phyloP scores from a whole-genome alignment of 441 rosid genomes.

The Populus tomentosa region DNA sequence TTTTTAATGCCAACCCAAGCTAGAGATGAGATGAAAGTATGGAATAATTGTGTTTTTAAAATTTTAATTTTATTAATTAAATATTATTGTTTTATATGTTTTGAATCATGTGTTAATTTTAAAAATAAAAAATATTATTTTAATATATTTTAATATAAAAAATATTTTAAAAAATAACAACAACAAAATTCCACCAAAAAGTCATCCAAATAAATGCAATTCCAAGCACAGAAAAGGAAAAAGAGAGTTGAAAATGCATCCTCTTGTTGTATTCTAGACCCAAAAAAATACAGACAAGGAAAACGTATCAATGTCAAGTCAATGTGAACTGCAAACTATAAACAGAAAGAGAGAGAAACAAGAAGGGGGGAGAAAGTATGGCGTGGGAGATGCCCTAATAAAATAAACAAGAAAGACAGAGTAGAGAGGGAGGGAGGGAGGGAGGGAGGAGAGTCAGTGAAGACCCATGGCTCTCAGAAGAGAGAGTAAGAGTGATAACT shows the following conservation, averaged over 20 bases:
- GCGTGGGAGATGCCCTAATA: neutral
- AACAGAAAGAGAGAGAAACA: neutral
- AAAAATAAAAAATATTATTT: too few relatives aligned
- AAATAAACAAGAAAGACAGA: neutral
- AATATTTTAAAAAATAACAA: too few relatives aligned
- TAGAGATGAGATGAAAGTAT: too few relatives aligned
- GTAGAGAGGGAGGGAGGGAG: conserved; percentile 3
- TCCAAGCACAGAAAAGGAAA: neutral
- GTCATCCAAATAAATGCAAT: neutral
- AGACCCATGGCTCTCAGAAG: too few relatives aligned
- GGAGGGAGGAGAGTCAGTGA: neutral
- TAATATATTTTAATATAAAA: too few relatives aligned
- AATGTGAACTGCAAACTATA: neutral
- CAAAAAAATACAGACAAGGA: neutral
- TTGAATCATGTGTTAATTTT: too few relatives aligned
- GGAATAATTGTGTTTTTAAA: too few relatives aligned
- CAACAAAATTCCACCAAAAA: too few relatives aligned
- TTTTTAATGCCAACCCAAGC: too few relatives aligned
- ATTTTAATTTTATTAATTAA: too few relatives aligned
- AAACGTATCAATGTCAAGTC: neutral
- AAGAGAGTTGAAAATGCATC: neutral
- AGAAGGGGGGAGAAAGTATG: neutral
- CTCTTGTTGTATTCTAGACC: neutral
- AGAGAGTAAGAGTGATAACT: conserved; percentile 6
- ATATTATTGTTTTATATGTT: too few relatives aligned